Evolutionary conservation across 768 basidiomycete species (phyloP), one percentile per base, ranked within the genome.

Genomic region (Gloeophyllum trabeum): DNA sequence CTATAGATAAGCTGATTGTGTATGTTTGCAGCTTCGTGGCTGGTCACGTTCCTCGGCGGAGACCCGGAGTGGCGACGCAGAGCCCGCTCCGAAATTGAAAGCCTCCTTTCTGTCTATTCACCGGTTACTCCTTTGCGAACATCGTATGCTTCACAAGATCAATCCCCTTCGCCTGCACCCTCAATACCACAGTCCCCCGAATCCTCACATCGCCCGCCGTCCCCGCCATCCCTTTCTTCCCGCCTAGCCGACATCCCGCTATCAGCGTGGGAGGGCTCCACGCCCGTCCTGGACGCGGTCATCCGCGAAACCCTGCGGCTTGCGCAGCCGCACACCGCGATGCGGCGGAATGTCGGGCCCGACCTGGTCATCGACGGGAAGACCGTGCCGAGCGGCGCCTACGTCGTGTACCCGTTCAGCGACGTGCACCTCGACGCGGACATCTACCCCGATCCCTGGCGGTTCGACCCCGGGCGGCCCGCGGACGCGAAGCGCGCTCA

Each of bases 371-470:
- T 88, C 49, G 73, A 79, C 60, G 74, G 74, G 46, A 81, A 78
- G 59, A 61, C 69, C 28, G 71, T 88, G 23, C 81, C 81, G 24
- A 76, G 79, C 18, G 84, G 82, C 43, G 73, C 81, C 42, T 86
- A 81, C 53, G 73, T 84, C 38, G 68, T 85, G 35, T 87, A 85
- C 61, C 84, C 83, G 35, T 86, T 85, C 59, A 81, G 79, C 56
- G 79, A 81, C 53, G 77, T 85, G 34, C 84, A 88, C 61, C 73
- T 87, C 26, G 70, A 86, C 58, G 68, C 78, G 30, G 67, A 71
- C 46, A 58, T 87, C 18, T 88, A 87, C 57, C 73, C 76, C 37
- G 73, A 86, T 56, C 84, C 84, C 28, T 83, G 81, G 81, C 75
- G 64, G 50, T 88, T 83, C 52, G 79, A 86, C 62, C 85, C 84